phyloP scores from a whole-genome alignment of 257 asterid genomes.

The Lantana camara region DNA sequence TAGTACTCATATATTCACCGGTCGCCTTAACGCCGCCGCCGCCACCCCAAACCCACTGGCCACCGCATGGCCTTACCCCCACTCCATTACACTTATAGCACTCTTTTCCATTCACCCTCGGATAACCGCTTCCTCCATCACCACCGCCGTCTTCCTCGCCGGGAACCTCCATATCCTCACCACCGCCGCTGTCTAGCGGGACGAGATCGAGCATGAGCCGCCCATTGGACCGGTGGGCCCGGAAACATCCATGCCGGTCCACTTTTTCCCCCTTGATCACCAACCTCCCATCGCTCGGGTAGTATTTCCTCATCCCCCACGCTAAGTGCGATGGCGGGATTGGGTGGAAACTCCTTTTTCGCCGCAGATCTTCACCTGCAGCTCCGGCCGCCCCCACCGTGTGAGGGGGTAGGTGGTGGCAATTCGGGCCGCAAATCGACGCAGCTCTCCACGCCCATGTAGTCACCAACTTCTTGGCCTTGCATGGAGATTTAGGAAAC shows the following conservation, averaged over 20 bases:
- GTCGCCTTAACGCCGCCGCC: conserved; percentile 39
- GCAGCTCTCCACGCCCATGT: conserved; percentile 57
- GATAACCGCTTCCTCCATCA: conserved; percentile 12
- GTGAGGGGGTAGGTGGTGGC: neutral
- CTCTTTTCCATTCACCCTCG: conserved; percentile 30
- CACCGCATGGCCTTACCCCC: conserved; percentile 35
- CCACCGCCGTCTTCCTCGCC: conserved; percentile 18
- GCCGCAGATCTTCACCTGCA: neutral
- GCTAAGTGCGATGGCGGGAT: conserved; percentile 44
- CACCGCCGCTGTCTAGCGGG: conserved; percentile 29
- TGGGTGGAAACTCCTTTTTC: conserved; percentile 53
- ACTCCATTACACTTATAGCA: conserved; percentile 18
- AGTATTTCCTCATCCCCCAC: conserved; percentile 46
- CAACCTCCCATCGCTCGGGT: conserved; percentile 56
- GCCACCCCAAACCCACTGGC: conserved; percentile 36
- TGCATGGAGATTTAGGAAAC: conserved; percentile 35
- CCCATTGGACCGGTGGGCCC: conserved; percentile 51
- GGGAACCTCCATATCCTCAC: neutral
- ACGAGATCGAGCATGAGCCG: conserved; percentile 57
- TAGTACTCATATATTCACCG: conserved; percentile 37
- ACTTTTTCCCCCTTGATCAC: conserved; percentile 54
- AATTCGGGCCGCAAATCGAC: conserved; percentile 37
- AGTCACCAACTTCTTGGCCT: conserved; percentile 35
- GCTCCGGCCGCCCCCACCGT: neutral
- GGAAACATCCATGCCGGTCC: conserved; percentile 43